phyloP scores from a whole-genome alignment of 2,329 filamentous ascomycete species.

The Pseudocercospora musae region DNA sequence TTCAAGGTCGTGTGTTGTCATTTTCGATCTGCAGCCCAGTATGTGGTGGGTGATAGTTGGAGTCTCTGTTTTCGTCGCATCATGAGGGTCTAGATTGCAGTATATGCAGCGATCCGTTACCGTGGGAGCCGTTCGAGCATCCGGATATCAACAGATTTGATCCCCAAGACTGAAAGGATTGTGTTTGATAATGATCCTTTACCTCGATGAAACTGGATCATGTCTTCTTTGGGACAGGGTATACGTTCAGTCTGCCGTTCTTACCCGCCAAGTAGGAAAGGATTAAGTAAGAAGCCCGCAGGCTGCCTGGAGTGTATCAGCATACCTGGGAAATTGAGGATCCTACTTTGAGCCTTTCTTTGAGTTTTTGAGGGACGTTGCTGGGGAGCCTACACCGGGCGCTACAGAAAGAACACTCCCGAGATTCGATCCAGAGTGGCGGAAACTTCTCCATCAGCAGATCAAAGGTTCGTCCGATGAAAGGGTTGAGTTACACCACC shows the following conservation, averaged over 20 bases:
- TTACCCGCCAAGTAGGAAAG: neutral
- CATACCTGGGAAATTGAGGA: slow-evolving; percentile 5
- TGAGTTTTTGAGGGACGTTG: neutral
- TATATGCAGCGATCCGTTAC: neutral
- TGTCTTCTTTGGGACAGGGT: slow-evolving; percentile 2
- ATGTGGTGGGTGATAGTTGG: neutral
- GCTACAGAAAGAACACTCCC: neutral
- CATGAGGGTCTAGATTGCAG: neutral
- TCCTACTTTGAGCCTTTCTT: neutral
- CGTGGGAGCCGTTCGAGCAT: slow-evolving; percentile 3
- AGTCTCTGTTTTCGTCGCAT: neutral
- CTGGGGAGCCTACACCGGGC: neutral
- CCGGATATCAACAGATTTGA: slow-evolving; percentile 1
- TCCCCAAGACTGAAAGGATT: neutral
- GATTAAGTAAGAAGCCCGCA: neutral
- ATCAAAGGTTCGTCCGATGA: too few species aligned
- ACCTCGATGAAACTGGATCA: neutral
- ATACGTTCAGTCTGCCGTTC: slow-evolving; percentile 5
- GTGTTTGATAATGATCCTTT: slow-evolving; percentile 2
- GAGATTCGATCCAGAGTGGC: neutral
- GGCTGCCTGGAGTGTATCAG: slow-evolving; percentile 1
- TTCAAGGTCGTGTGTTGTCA: neutral
- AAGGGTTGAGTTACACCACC: too few species aligned
- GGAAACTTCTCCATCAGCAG: neutral
- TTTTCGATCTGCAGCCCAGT: neutral